Base-by-base conservation (phyloP, 106 monocot genomes). In the Dendrobium chrysotoxum region DNA sequence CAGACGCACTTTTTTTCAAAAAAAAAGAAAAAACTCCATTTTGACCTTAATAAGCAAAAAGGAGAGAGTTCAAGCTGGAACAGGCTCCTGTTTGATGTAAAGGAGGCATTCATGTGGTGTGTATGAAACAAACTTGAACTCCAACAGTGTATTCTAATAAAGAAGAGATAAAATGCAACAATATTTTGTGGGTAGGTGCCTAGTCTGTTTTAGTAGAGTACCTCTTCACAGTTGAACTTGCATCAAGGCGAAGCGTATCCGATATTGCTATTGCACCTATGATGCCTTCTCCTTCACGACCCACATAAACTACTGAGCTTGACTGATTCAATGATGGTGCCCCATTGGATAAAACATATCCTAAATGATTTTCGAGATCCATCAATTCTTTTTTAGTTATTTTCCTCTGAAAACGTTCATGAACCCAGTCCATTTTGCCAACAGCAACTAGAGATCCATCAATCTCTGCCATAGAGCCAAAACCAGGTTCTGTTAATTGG, bases 401-500 rank as follows among this genome's bases (percentile, higher is more conserved):
- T 83, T 91, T 99, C 5, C 72, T 80, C 80, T 93, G 88, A 82
- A 99, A 99, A 64, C 81, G 85, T 13, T 82, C 88, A 68, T 88
- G 84, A 81, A 99, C 95, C 98, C 98, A 99, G n/a, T 91, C 83
- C 66, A 85, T 71, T 31, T 77, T 87, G 21, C 98, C 98, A 80
- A 95, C 95, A 76, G 98, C 98, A 85, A 99, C 95, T 46, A 99
- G 77, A 75, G 91, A 91, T 76, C 98, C 95, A 83, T 95, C 91
- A 35, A 99, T 86, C 88, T 95, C 92, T 44, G 98, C 95, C 73
- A 95, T 87, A 79, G 86, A 81, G 75, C 98, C 95, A 83, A 91
- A 99, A 28, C 98, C 98, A 75, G 95, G 98, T 86, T 99, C 98
- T 50, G 92, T 91, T 73, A 99, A 79, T 44, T 99, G 98, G 35